Evolutionary conservation across 345 rosid genomes (phyloP).

Genomic region (Euphorbia lathyris): DNA sequence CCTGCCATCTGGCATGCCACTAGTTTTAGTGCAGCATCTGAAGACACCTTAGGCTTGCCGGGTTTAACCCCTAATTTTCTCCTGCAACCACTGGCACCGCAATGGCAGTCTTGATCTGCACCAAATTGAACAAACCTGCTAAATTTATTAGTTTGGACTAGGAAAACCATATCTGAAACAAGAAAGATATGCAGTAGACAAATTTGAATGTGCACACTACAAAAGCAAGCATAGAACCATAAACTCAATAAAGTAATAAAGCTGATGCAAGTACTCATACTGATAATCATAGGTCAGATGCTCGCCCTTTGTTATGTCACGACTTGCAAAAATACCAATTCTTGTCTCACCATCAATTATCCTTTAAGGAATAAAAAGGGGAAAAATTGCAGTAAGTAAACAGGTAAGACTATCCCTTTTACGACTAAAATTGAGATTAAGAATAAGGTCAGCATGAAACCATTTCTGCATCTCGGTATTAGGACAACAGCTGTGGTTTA

Average conservation of each 20-base stretch:
- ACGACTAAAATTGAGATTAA: slow-evolving; percentile 12
- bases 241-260: slow-evolving; percentile 9
- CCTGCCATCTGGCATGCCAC: slow-evolving; percentile 63
- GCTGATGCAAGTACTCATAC: slow-evolving; percentile 46
- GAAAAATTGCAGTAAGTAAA: slow-evolving; percentile 11
- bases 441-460: slow-evolving; percentile 39
- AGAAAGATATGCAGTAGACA: not conserved
- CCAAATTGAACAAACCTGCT: slow-evolving; percentile 99
- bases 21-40: slow-evolving; percentile 58
- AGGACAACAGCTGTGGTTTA: slow-evolving; percentile 92
- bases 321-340: slow-evolving; percentile 82
- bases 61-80: slow-evolving; percentile 76
- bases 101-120: slow-evolving; percentile 93
- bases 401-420: slow-evolving; percentile 11
- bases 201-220: not conserved
- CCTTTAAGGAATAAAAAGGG: slow-evolving; percentile 36
- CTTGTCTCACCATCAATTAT: slow-evolving; percentile 97
- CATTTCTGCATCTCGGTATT: slow-evolving; percentile 99
- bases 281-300: slow-evolving; percentile 91
- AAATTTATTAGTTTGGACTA: slow-evolving; percentile 44
- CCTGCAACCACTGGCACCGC: slow-evolving; percentile 75
- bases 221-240: not conserved
- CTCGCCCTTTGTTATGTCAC: slow-evolving; percentile 78
- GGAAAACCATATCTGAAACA: slow-evolving; percentile 5
- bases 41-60: slow-evolving; percentile 53